phyloP scores from a whole-genome alignment of 2,329 filamentous ascomycete genomes.

The Ophiosphaerella korrae region DNA sequence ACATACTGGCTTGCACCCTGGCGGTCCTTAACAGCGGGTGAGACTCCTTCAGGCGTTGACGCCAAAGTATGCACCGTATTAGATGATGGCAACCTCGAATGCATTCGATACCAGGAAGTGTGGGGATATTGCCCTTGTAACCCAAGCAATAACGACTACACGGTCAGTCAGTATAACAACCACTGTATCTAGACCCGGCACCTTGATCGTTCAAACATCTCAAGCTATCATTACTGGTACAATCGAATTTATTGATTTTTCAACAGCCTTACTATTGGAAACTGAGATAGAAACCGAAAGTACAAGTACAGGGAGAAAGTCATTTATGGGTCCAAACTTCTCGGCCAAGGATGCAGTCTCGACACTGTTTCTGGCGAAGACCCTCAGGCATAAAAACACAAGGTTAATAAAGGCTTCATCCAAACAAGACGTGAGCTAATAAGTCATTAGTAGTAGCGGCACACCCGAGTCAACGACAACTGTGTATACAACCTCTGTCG shows the following conservation, averaged over 20 bases:
- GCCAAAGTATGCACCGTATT: slow-evolving; percentile 49
- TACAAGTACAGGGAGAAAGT: slow-evolving; percentile 27
- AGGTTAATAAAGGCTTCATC: slow-evolving; percentile 4
- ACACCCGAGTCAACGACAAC: slow-evolving; percentile 25
- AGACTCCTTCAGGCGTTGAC: slow-evolving; percentile 47
- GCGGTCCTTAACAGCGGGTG: slow-evolving; percentile 49
- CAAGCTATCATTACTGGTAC: slow-evolving; percentile 46
- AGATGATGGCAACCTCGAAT: slow-evolving; percentile 45
- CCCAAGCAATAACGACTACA: slow-evolving; percentile 42
- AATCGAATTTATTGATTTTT: slow-evolving; percentile 47
- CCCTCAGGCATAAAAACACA: slow-evolving; percentile 23
- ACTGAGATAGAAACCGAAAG: slow-evolving; percentile 45
- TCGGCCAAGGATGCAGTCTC: slow-evolving; percentile 6
- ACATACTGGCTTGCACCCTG: slow-evolving; percentile 54
- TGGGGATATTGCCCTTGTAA: slow-evolving; percentile 51
- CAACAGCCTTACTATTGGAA: slow-evolving; percentile 45
- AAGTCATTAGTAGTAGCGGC: slow-evolving; percentile 1
- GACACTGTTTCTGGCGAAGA: slow-evolving; percentile 30
- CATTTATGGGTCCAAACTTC: slow-evolving; percentile 6
- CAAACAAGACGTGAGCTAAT: slow-evolving; percentile 2
- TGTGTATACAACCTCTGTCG: slow-evolving; percentile 16
- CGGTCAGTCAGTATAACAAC: slow-evolving; percentile 48
- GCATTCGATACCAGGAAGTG: slow-evolving; percentile 49
- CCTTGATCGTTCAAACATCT: slow-evolving; percentile 47
- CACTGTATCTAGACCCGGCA: slow-evolving; percentile 42